Evolutionary conservation across 2,329 filamentous ascomycete species (phyloP).

Genomic region (Penicillium sp.): DNA sequence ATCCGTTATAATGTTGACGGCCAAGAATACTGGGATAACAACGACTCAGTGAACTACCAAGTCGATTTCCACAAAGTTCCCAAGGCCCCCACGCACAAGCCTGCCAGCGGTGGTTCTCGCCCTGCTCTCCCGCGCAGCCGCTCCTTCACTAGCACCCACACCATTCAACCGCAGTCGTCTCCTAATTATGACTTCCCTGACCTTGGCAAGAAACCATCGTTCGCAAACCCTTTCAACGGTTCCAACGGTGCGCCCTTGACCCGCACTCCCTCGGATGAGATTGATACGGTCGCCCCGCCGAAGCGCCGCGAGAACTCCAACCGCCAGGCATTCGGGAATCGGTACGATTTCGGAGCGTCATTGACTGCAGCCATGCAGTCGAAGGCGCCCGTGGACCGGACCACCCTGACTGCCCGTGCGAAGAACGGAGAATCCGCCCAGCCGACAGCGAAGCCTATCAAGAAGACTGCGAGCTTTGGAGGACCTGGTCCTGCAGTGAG

Average conservation of each 20-base stretch:
- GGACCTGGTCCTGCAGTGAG: slow-evolving; percentile 21
- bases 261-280: slow-evolving; percentile 69
- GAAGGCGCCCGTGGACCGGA: slow-evolving; percentile 62
- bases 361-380: slow-evolving; percentile 76
- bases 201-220: slow-evolving; percentile 55
- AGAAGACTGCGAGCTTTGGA: slow-evolving; percentile 14
- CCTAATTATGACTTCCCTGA: slow-evolving; percentile 71
- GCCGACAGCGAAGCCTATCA: slow-evolving; percentile 7
- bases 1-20: slow-evolving; percentile 83
- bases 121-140: slow-evolving; percentile 68
- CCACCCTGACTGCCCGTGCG: slow-evolving; percentile 58
- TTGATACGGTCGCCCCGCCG: slow-evolving; percentile 61
- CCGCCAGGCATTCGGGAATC: slow-evolving; percentile 80
- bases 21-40: slow-evolving; percentile 95
- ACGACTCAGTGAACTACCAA: slow-evolving; percentile 82
- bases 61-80: slow-evolving; percentile 86
- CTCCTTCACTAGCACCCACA: slow-evolving; percentile 54
- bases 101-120: slow-evolving; percentile 52
- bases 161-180: slow-evolving; percentile 51
- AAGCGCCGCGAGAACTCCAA: slow-evolving; percentile 49
- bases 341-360: slow-evolving; percentile 96
- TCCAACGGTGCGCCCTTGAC: slow-evolving; percentile 70
- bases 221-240: slow-evolving; percentile 62
- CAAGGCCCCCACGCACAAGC: slow-evolving; percentile 57
- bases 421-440: slow-evolving; percentile 48